These are phyloP conservation scores for Botryotinia calthae DNA, from an alignment of 2,329 filamentous ascomycete genomes.

Conservation along the genomic window DNA sequence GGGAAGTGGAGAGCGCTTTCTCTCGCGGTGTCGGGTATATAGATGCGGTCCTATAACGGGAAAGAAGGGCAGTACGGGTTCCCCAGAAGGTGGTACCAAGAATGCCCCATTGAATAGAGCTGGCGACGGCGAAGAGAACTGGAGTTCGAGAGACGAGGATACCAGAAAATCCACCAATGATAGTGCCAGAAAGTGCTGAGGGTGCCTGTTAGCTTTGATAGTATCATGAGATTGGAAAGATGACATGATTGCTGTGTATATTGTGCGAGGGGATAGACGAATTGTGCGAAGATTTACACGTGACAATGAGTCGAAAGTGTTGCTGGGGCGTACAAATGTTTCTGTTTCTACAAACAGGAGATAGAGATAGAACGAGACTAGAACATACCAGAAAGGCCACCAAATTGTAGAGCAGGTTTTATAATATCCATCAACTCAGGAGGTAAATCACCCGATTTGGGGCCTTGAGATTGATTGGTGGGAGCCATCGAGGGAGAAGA, in stretches of 20 bases:
- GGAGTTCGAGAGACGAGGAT: conserved; percentile 67
- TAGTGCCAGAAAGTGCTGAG: conserved; percentile 48
- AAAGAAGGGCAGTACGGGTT: conserved; percentile 44
- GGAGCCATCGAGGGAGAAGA: neutral
- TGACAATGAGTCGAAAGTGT: neutral
- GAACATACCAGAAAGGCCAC: conserved; percentile 54
- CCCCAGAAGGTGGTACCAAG: conserved; percentile 77
- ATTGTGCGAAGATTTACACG: neutral
- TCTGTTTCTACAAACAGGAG: neutral
- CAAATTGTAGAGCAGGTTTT: conserved; percentile 55
- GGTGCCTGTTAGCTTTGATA: neutral
- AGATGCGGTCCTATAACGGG: conserved; percentile 42
- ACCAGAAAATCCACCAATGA: conserved; percentile 67
- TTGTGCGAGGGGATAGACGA: neutral
- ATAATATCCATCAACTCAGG: conserved; percentile 48
- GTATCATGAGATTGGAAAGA: neutral
- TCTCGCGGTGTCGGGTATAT: conserved; percentile 51
- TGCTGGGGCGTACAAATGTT: neutral
- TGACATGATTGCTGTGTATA: neutral
- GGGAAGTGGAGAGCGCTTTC: conserved; percentile 62
- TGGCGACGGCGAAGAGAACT: conserved; percentile 67
- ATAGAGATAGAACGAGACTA: conserved; percentile 3
- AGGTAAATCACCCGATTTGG: conserved; percentile 37
- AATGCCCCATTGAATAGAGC: conserved; percentile 77
- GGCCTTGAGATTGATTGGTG: neutral